A percentile compares a stretch with the other conserved stretches of the same genome.
Conservation (phyloP, 1,284 basidiomycete genomes). For the Ceraceosorus bombacis region DNA sequence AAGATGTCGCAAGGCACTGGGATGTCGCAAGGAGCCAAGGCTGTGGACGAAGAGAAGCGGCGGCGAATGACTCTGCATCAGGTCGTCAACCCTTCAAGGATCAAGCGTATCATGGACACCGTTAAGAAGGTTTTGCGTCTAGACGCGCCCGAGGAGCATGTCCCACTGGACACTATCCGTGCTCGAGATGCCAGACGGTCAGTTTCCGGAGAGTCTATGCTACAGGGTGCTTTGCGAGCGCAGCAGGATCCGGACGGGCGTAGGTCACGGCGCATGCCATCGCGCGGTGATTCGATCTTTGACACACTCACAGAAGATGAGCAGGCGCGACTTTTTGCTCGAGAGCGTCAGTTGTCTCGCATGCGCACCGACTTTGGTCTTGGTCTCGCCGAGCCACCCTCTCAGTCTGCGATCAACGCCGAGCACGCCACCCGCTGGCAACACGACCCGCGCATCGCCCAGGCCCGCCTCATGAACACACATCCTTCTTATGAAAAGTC, state of each 20-base stretch:
- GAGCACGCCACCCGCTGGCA: conserved; percentile 46
- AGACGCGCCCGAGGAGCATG: conserved; percentile 59
- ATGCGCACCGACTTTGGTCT: conserved; percentile 44
- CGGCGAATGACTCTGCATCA: conserved; percentile 7
- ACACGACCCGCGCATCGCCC: conserved; percentile 69
- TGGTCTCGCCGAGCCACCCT: conserved; percentile 10
- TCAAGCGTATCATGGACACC: conserved; percentile 23
- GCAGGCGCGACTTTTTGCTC: conserved; percentile 52
- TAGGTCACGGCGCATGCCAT: neutral
- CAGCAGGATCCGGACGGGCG: too few relatives aligned
- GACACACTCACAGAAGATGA: conserved; percentile 15
- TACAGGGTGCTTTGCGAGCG: conserved; percentile 6
- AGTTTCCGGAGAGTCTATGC: conserved; percentile 25
- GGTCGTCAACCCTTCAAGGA: conserved; percentile 11
- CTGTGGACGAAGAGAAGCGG: conserved; percentile 10
- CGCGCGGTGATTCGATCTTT: conserved; percentile 10
- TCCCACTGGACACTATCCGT: conserved; percentile 55
- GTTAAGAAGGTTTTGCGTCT: conserved; percentile 34
- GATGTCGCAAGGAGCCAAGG: neutral
- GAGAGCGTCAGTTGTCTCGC: conserved; percentile 60
- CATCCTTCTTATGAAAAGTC: conserved; percentile 86
- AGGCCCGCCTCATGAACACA: conserved; percentile 77
- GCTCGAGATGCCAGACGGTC: conserved; percentile 29
- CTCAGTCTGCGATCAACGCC: conserved; percentile 20
- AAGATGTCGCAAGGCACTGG: conserved; percentile 2